Evolutionary conservation across 345 rosid species (phyloP).

Genomic region (Raphanus raphanistrum): DNA sequence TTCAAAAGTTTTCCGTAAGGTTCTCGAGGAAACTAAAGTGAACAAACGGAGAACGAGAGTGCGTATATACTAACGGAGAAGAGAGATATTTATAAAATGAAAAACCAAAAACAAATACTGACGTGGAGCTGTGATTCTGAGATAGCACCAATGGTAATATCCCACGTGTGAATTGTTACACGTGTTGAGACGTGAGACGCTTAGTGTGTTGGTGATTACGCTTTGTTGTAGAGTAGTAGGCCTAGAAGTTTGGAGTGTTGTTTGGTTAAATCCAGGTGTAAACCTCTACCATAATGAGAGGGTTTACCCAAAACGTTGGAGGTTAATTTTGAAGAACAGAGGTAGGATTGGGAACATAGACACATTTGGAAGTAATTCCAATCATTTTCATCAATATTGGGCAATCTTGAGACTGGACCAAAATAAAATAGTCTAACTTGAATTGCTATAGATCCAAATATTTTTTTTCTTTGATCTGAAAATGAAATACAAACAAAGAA

Average conservation of each 20-base stretch:
- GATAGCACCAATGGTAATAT: slow-evolving; percentile 10
- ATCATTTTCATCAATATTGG: neutral
- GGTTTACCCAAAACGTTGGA: neutral
- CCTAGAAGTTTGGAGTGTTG: slow-evolving; percentile 26
- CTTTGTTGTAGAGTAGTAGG: slow-evolving; percentile 18
- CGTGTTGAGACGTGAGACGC: slow-evolving; percentile 32
- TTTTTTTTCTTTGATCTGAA: neutral
- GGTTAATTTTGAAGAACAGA: neutral
- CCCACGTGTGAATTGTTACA: slow-evolving; percentile 12
- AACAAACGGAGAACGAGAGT: slow-evolving; percentile 10
- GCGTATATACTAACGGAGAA: slow-evolving; percentile 12
- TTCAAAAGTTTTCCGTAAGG: neutral
- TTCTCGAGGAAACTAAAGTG: slow-evolving; percentile 12
- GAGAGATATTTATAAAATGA: slow-evolving; percentile 1
- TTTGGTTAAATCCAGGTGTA: slow-evolving; percentile 17
- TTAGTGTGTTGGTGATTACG: slow-evolving; percentile 34
- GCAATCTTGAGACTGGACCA: neutral
- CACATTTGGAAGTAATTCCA: neutral
- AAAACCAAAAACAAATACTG: neutral
- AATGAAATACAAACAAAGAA: slow-evolving; percentile 16
- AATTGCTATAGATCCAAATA: neutral
- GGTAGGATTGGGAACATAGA: neutral
- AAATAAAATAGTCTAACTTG: neutral
- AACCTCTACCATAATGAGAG: neutral
- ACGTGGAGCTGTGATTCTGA: slow-evolving; percentile 26